Conservation (phyloP, 1,139 yeast genomes). For the Debaryomycetaceae sp. region DNA sequence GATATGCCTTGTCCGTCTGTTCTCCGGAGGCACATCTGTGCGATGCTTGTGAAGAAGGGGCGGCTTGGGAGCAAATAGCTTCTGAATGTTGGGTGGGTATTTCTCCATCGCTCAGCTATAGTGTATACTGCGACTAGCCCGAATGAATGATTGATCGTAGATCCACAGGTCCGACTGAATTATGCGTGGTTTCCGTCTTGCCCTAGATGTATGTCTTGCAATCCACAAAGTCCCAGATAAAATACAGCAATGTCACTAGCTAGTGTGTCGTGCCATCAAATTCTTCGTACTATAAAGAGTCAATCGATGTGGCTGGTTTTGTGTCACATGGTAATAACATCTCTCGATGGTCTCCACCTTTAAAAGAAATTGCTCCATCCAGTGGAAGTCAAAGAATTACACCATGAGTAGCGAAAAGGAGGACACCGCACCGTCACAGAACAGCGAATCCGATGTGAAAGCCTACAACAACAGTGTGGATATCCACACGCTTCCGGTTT, state of each 20-base stretch:
- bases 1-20: conserved; percentile 49
- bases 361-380: too few species aligned
- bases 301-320: conserved; percentile 13
- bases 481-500: conserved; percentile 26
- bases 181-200: too few species aligned
- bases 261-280: too few species aligned
- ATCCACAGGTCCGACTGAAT: too few species aligned
- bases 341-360: too few species aligned
- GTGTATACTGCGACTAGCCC: too few species aligned
- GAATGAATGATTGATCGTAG: too few species aligned
- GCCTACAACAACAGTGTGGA: conserved; percentile 19
- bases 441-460: conserved; percentile 14
- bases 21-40: conserved; percentile 50
- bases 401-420: background rate
- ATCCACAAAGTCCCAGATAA: too few species aligned
- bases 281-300: conserved; percentile 7
- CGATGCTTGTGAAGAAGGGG: conserved; percentile 59
- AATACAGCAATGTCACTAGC: too few species aligned
- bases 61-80: conserved; percentile 65
- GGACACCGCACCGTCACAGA: background rate
- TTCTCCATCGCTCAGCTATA: conserved; percentile 25
- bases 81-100: conserved; percentile 62
- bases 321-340: background rate
- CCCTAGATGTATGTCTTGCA: too few species aligned
- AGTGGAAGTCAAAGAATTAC: background rate